Base-by-base conservation (phyloP, 495 filamentous ascomycete genomes). In the Trichoderma orchidacearum region DNA sequence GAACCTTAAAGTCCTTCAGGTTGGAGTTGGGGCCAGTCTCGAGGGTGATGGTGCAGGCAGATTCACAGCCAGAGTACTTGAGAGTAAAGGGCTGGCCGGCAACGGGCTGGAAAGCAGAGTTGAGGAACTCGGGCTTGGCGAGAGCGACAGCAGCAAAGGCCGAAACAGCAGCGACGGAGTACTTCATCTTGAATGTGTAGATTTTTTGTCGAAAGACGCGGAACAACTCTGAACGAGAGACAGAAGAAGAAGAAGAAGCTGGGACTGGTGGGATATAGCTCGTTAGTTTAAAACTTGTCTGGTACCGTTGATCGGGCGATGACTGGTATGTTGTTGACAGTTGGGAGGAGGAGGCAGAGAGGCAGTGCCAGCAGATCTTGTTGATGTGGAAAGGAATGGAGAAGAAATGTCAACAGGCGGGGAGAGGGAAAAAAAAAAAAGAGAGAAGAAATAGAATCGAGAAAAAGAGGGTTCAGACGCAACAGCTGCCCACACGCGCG, bases 131-230 rank as follows among this genome's bases (percentile, higher is more conserved):
- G 50, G 64, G 58, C 60, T 64, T 59, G 53, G 72, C 74, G 53
- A 64, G 60, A 34, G 55, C 74, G 51, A 64, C 56, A 56, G 71
- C 67, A 53, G 68, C 68, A 60, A 77, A 61, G 56, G 65, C 66
- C 58, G 67, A 64, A 54, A 74, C 18, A 32, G 68, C 53, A 48
- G 61, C 55, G 54, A 70, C 23, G 45, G 65, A 60, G 62, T 64
- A 66, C 71, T 76, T 75, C 75, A 78, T 78, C 56, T 63, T 76
- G 68, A 53, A 30, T 30, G 34, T 13, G 13, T 56, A 12, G 11
- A 28, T 9, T 21, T 50, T 50, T 50, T 50, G 13, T 21, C 23
- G 15, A 32, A 55, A 30, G 51, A 53, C 41, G 41, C 12, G 5
- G 21, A 48, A 28, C 9, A 27, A 9, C 23, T 48, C 7, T 48